A percentile compares a stretch with the other conserved stretches of the same genome.
Conservation (phyloP, 2,329 filamentous ascomycete species). For the Lomentospora prolificans region DNA sequence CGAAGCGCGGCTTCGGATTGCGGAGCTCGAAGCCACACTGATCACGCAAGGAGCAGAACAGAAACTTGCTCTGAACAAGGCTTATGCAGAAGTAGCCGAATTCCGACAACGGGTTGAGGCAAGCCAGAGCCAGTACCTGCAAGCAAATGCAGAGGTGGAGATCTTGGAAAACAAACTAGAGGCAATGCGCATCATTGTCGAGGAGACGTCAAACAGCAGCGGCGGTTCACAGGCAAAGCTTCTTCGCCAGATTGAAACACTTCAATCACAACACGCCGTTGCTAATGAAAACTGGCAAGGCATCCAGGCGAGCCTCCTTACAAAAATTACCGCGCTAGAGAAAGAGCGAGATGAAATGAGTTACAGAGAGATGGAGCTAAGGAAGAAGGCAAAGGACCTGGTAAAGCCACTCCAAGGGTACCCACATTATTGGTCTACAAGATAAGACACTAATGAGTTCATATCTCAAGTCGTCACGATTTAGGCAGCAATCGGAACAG, state of each 20-base stretch:
- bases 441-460: neutral
- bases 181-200: constrained; percentile 70
- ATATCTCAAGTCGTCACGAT: constrained; percentile 44
- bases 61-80: constrained; percentile 56
- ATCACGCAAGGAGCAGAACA: constrained; percentile 69
- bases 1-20: constrained; percentile 31
- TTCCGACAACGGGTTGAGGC: constrained; percentile 63
- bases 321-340: constrained; percentile 68
- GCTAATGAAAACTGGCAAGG: constrained; percentile 97
- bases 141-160: constrained; percentile 68
- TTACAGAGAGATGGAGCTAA: constrained; percentile 74
- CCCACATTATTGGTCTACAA: no score
- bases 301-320: constrained; percentile 77
- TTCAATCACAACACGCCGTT: constrained; percentile 90
- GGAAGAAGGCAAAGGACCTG: constrained; percentile 80
- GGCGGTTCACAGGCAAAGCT: constrained; percentile 84
- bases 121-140: constrained; percentile 61
- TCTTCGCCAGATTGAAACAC: constrained; percentile 83
- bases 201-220: constrained; percentile 75
- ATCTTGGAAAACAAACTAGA: constrained; percentile 85
- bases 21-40: constrained; percentile 47
- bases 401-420: constrained; percentile 34
- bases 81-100: constrained; percentile 58
- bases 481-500: constrained; percentile 68
- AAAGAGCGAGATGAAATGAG: constrained; percentile 83